Base-by-base conservation (phyloP, 495 filamentous ascomycete genomes). In the Parachaetomium inaequale region DNA sequence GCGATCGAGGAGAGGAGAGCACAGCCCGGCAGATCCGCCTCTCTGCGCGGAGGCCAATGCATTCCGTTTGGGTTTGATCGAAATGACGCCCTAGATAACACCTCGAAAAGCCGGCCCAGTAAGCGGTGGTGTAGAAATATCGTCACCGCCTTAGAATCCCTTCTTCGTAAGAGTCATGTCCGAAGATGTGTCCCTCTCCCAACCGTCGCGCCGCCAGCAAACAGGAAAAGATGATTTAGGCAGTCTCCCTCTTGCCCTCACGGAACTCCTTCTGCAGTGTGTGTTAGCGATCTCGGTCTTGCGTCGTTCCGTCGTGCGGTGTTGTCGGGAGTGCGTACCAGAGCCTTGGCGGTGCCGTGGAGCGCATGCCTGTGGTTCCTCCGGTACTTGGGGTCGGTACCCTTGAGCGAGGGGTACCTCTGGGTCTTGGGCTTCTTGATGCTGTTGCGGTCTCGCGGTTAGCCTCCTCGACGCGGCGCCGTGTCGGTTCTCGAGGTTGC, bases 371-470 rank as follows among this genome's bases (percentile, higher is more conserved):
- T 90, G 83, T 98, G 95, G 84, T 98, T 98, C 81, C 94, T 86
- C 78, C 94, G 88, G 86, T 98, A 98, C 87, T 98, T 98, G 76
- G 94, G 91, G 83, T 98, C 94, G 74, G 93, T 96, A 76, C 94
- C 94, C 72, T 96, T 96, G 69, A 98, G 87, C 74, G 93, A 97
- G 66, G 95, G 94, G 83, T 98, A 98, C 84, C 94, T 85, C 81
- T 93, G 85, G 77, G 94, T 98, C 85, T 96, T 98, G 50, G 95
- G 95, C 87, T 96, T 97, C 90, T 98, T 98, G 87, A 98, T 98
- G 83, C 94, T 96, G 78, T 36, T 67, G 40, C 40, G 23, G 31
- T 55, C 23, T 58, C 31, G 26, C 14, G 14, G 57, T 72, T 53
- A 70, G 69, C 56, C 26, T 21, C 58, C 21, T 34, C 34, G 36